Percentiles rank a stretch among this genome's conserved stretches.
phyloP scores from a whole-genome alignment of 257 asterid genomes.

The Cruciata laevipes region DNA sequence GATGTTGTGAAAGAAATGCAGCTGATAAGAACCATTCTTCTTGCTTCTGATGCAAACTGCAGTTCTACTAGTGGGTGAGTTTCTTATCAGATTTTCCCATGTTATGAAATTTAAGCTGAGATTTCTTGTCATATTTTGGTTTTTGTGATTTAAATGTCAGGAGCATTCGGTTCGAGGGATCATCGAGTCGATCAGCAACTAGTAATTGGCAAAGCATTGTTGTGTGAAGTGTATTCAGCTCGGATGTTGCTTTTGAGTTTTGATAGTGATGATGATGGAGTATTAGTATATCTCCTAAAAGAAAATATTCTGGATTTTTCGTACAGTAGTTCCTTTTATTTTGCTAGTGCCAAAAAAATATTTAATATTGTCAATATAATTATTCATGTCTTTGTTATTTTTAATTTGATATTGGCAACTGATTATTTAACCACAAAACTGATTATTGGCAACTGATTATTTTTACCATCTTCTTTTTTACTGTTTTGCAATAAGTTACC shows the following conservation, averaged over 20 bases:
- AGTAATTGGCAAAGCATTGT: constrained; percentile 9
- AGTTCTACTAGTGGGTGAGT: constrained; percentile 23
- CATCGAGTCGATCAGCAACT: constrained; percentile 18
- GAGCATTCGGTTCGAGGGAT: constrained; percentile 20
- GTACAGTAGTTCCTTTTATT: too few relatives aligned
- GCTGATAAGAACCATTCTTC: constrained; percentile 13
- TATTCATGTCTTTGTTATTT: too few relatives aligned
- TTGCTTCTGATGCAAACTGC: constrained; percentile 14
- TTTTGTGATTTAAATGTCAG: constrained; percentile 1
- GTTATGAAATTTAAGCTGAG: neutral
- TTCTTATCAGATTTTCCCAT: neutral
- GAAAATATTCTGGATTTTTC: too few relatives aligned
- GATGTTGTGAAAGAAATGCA: constrained; percentile 1
- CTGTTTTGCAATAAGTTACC: too few relatives aligned
- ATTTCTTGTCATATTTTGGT: neutral
- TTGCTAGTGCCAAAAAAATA: too few relatives aligned
- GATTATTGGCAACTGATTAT: too few relatives aligned
- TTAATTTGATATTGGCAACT: too few relatives aligned
- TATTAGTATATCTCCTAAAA: too few relatives aligned
- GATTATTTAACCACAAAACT: too few relatives aligned
- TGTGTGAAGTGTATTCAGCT: neutral
- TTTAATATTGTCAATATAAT: too few relatives aligned
- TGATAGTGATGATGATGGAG: neutral
- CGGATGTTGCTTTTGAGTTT: neutral
- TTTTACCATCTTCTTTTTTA: too few relatives aligned